Evolutionary conservation across 495 filamentous ascomycete genomes (phyloP).

Genomic region (Glarea lozoyensis): DNA sequence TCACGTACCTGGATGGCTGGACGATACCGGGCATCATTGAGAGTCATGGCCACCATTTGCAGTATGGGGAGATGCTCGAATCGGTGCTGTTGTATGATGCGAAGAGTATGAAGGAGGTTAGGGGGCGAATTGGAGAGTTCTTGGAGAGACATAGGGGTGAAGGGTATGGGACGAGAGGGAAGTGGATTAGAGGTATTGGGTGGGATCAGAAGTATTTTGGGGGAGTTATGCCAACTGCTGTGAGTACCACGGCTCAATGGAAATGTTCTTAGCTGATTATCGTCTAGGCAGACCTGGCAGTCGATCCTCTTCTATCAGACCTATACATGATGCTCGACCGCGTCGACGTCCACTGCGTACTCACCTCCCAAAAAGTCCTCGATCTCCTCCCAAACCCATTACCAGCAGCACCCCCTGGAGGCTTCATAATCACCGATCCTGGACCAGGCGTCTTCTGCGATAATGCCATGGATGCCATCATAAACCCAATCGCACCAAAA

Average conservation of each 20-base stretch:
- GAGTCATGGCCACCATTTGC: conserved; percentile 53
- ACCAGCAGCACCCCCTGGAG: conserved; percentile 43
- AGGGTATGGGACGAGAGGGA: conserved; percentile 22
- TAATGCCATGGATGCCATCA: conserved; percentile 52
- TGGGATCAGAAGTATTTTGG: conserved; percentile 55
- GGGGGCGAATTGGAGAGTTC: conserved; percentile 35
- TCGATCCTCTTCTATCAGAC: conserved; percentile 37
- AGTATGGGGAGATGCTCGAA: conserved; percentile 56
- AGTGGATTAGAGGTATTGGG: conserved; percentile 53
- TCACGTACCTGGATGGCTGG: conserved; percentile 23
- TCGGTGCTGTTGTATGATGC: conserved; percentile 50
- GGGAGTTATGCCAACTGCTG: conserved; percentile 52
- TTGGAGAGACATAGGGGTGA: conserved; percentile 29
- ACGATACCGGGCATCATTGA: conserved; percentile 57
- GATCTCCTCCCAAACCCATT: conserved; percentile 40
- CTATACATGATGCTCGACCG: conserved; percentile 58
- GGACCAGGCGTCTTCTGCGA: conserved; percentile 62
- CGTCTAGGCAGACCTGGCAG: conserved; percentile 38
- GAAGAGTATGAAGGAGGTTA: conserved; percentile 38
- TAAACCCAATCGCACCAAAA: conserved; percentile 42
- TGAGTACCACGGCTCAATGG: conserved; percentile 26
- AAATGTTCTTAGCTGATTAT: conserved; percentile 10
- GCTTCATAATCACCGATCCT: conserved; percentile 44
- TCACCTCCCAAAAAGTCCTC: conserved; percentile 52
- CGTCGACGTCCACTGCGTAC: conserved; percentile 56